phyloP scores from a whole-genome alignment of 345 rosid genomes.

The Pistacia vera region DNA sequence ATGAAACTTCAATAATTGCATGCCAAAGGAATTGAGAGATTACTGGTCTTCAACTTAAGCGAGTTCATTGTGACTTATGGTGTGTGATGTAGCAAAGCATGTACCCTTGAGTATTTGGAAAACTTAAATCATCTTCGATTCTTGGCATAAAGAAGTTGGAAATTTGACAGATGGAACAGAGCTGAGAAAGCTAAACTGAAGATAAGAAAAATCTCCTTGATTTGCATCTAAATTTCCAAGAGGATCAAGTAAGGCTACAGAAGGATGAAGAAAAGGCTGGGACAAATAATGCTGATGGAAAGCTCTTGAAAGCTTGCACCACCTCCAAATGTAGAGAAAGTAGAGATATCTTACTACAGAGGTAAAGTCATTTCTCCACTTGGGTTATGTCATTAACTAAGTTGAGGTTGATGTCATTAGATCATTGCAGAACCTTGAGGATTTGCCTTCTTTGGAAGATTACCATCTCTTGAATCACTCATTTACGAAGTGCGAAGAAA shows the following conservation, averaged over 20 bases:
- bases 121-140: slow-evolving; percentile 13
- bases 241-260: no score
- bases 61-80: neutral
- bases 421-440: neutral
- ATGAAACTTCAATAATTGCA: neutral
- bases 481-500: neutral
- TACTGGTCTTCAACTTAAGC: slow-evolving; percentile 4
- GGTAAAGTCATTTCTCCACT: neutral
- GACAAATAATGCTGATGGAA: neutral
- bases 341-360: neutral
- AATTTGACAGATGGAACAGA: slow-evolving; percentile 14
- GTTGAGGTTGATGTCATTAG: neutral
- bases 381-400: neutral
- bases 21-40: slow-evolving; percentile 23
- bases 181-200: slow-evolving; percentile 15
- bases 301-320: neutral
- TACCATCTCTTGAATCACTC: neutral
- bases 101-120: slow-evolving; percentile 10
- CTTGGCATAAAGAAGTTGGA: slow-evolving; percentile 18
- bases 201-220: slow-evolving; percentile 18
- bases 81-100: neutral
- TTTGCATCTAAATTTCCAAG: neutral
- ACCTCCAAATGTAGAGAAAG: neutral
- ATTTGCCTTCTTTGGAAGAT: neutral
- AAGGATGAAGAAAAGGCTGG: neutral